Evolutionary conservation across 306 rosid species (phyloP), one percentile per base, ranked within the genome.

Genomic region (Corylus americana): DNA sequence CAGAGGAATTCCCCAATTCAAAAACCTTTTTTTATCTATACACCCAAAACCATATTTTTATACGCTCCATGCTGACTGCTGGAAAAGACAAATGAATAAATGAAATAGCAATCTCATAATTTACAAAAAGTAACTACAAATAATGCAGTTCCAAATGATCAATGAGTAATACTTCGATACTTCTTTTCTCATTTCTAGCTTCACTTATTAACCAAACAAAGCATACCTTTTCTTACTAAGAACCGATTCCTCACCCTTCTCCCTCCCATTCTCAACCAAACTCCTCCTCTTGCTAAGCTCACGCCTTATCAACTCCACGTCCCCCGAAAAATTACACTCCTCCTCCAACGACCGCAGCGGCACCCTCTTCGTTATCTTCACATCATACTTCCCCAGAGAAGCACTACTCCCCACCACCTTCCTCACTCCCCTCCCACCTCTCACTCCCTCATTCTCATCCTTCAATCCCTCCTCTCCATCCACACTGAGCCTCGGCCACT

Each of bases 311-410:
- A 89, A 27, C 87, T 92, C 88, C 76, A 95, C 90, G 78, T 92
- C 85, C 70, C 88, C 91, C 7, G 85, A 20, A 66, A 88, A 78
- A 80, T 88, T 88, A 47, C 66, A 59, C 55, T 79, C 90, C 44
- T 90, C 91, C 0, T 84, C 87, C 66, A 62, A 80, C 13, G 78
- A 1, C 77, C 79, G 85, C 0, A 83, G 89, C 18, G 84, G 84
- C 50, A 91, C 82, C 79, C 97, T 86, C 88, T 88, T 89, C 81
- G 78, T 87, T 37, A 55, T 82, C 88, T 93, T 95, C 58, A 88
- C 79, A 84, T 95, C 98, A 86, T 84, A 80, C 79, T 84, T 88
- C 62, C 97, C 97, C 84, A 94, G 74, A 18, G 97, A 84, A 84
- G 95, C 94, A 85, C 89, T 89, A 49, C 97, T 89, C 20, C 94